Evolutionary conservation across 129 eudicot species (phyloP), one percentile per base, ranked within the genome.

Genomic region (Escallonia rubra): DNA sequence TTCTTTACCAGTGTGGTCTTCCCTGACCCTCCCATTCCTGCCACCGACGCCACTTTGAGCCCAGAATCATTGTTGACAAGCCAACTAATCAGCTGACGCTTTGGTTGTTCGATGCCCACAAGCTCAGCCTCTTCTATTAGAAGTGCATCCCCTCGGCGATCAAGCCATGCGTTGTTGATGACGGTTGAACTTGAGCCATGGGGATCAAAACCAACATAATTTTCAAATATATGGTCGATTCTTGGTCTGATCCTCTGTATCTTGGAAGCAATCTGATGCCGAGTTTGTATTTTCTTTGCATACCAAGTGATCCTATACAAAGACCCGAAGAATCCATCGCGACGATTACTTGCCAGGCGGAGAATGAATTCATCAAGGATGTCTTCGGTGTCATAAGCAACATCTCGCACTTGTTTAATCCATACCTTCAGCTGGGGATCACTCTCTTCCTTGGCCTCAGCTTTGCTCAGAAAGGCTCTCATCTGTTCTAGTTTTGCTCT

Each of bases 1-100:
- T 23, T 23, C 34, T 1, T 23, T 23, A 66, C 82, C 39, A 72
- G 55, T 8, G 76, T 63, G 41, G 69, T 72, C 49, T 72, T 72
- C 12, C 76, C 76, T 7, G 62, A 46, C 8, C 76, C 76, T 42
- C 69, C 61, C 76, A 72, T 72, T 4, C 76, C 76, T 10, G 63
- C 16, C 16, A 72, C 70, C 2, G 70, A 56, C 0, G 52, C 12
- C 49, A 56, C 68, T 15, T 50, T 41, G 4, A 16, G 70, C 16
- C 14, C 43, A 12, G 11, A 49, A 47, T 60, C 67, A 16, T 2
- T 34, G 6, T 13, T 14, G 14, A 57, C 4, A 13, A 61, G 61
- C 68, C 8, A 8, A 3, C n/a, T n/a, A 52, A 55, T 72, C 4
- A 72, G 50, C 8, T 51, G n/a, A 6, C 10, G 6, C 34, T 54